Evolutionary conservation across 176 grass and related monocot species (phyloP).

Genomic region (Eragrostis curvula): DNA sequence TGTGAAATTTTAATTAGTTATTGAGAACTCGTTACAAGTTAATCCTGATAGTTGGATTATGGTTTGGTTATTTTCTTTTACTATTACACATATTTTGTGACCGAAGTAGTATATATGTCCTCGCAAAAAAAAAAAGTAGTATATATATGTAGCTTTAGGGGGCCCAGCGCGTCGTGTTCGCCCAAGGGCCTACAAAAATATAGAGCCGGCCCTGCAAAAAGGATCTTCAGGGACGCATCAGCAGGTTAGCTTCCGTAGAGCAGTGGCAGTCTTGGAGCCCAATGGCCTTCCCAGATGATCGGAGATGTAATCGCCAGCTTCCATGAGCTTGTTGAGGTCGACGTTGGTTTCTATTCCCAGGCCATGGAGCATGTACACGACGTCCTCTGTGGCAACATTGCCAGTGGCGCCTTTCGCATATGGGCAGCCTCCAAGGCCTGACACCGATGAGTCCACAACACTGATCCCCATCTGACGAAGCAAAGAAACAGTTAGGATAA

Average conservation of each 20-base stretch:
- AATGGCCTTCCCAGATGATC: conserved; percentile 69
- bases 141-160: no score
- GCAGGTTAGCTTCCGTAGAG: conserved; percentile 53
- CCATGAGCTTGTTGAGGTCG: conserved; percentile 79
- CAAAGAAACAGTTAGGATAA: not conserved
- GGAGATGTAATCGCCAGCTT: conserved; percentile 84
- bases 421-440: conserved; percentile 87
- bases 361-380: conserved; percentile 92
- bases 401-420: conserved; percentile 86
- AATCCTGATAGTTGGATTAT: no score
- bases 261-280: conserved; percentile 73
- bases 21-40: no score
- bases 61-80: no score
- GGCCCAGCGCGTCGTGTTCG: no score
- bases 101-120: no score
- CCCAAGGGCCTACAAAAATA: no score
- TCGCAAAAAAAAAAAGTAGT: no score
- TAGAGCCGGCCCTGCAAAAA: no score
- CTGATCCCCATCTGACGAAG: conserved; percentile 72
- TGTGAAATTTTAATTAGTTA: no score
- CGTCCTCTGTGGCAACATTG: conserved; percentile 87
- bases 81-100: no score
- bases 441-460: conserved; percentile 76
- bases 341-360: conserved; percentile 82
- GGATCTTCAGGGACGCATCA: conserved; percentile 34